Evolutionary conservation across 2,329 filamentous ascomycete species (phyloP), one percentile per base, ranked within the genome.

Genomic region (Ophiostoma australiae): DNA sequence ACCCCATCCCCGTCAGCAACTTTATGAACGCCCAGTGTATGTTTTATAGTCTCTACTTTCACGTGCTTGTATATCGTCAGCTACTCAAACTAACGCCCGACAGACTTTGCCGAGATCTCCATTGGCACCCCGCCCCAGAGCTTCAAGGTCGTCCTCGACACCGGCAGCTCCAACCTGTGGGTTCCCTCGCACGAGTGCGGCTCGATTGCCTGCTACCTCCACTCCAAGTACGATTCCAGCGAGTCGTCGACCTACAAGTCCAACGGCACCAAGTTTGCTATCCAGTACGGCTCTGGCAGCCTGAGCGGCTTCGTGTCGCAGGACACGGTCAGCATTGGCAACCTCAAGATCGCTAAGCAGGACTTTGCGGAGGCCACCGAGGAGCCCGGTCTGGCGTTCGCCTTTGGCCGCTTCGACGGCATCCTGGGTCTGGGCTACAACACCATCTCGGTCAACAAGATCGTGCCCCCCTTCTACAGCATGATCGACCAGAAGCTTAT

Each of bases 91-190:
- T 70, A 35, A 67, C 66, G 10, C 8, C 0, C n/a, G n/a, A 27
- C 73, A 96, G 94, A 99, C 86, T 99, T 97, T 88, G 96, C 94
- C 76, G 93, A 97, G 82, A 97, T 99, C 80, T 87, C 89, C 76
- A 88, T 99, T 80, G 95, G 95, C 75, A 94, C 90, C 68, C 95
- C 95, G 75, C 90, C 95, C 44, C 95, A 99, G 84, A 86, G 84
- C 76, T 99, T 99, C 89, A 99, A 99, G 88, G 96, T 99, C 76
- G 91, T 99, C 75, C 90, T 99, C 75, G 95, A 99, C 81, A 99
- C 95, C 37, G 95, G 95, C 77, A 97, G 93, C 86, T 98, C 95
- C 80, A 99, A 99, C 86, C 88, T 99, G 74, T 99, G 96, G 96
- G 94, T 99, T 73, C 96, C 96, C 55, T 97, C 94, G 33, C 85